Evolutionary conservation across 139 green algal genomes (phyloP), one percentile per base, ranked within the genome.

Genomic region (Tetradesmus obliquus): DNA sequence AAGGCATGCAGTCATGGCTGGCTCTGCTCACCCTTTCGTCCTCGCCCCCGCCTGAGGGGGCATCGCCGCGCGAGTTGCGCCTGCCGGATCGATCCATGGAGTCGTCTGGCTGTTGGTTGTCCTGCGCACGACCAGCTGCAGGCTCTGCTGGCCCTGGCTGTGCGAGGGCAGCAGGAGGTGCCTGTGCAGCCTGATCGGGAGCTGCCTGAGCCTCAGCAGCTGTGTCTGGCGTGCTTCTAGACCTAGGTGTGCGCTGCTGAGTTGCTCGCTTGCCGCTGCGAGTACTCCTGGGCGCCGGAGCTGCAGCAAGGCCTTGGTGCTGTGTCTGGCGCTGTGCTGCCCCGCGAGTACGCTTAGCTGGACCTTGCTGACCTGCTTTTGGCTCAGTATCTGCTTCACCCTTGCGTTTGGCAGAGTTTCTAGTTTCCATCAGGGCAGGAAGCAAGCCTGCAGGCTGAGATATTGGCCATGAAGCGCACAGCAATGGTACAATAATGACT

Each of bases 361-460:
- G 89, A 55, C 79, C 3, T 51, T 87, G 92, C 82, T 88, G 92
- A 66, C 20, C 45, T 60, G 20, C 20, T 80, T 58, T 3, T 83
- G 82, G 81, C 19, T 88, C 72, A 86, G n/a, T 45, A 71, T 83
- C 79, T 57, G 92, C 74, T 95, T 86, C 62, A 55, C 91, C 93
- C 92, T 95, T 94, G 66, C 92, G 92, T 53, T 94, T 94, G n/a
- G 83, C 55, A 66, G 87, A 86, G 24, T 71, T 84, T 53, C 91
- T 91, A 91, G 91, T 93, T 91, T 94, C 92, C 92, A 94, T 94
- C 66, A 71, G 72, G 82, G 55, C 82, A 74, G 24, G n/a, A 54
- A 72, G 82, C 66, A 76, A 76, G 66, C 66, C 66, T 76, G 66
- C 66, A 76, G 66, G 66, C 66, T 76, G 66, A 76, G 5, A 6